Evolutionary conservation across 2,329 filamentous ascomycete species (phyloP).

Genomic region (Colletotrichum spinosum): DNA sequence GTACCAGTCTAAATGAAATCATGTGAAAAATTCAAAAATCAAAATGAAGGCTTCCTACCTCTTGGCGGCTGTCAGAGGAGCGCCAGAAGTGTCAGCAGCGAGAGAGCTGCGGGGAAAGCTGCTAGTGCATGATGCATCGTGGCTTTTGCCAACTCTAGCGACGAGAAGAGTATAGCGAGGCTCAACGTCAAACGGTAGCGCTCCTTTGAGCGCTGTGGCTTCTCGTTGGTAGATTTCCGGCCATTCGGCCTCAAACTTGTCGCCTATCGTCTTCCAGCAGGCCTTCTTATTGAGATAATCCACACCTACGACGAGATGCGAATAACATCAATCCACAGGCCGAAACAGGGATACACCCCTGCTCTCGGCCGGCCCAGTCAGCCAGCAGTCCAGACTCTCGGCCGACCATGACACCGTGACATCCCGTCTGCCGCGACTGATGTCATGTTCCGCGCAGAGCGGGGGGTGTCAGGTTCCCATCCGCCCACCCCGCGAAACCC

Average conservation of each 20-base stretch:
- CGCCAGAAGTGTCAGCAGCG: background rate
- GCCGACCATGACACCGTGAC: constrained; percentile 26
- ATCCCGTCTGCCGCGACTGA: constrained; percentile 25
- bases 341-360: constrained; percentile 26
- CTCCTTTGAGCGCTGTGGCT: background rate
- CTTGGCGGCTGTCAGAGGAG: background rate
- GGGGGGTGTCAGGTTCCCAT: constrained; percentile 19
- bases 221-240: background rate
- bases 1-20: too few species aligned
- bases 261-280: too few species aligned
- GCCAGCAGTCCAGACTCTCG: constrained; percentile 32
- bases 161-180: constrained; percentile 13
- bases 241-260: too few species aligned
- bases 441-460: constrained; percentile 32
- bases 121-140: constrained; percentile 5
- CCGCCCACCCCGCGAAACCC: constrained; percentile 16
- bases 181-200: constrained; percentile 1
- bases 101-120: constrained; percentile 9
- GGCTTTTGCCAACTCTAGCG: constrained; percentile 4
- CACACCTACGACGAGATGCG: too few species aligned
- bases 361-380: background rate
- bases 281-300: too few species aligned
- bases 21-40: too few species aligned
- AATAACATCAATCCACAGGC: background rate
- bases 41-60: too few species aligned